These are phyloP conservation scores for Exserohilum turcica DNA, from an alignment of 2,329 filamentous ascomycete genomes.

Conservation along the genomic window DNA sequence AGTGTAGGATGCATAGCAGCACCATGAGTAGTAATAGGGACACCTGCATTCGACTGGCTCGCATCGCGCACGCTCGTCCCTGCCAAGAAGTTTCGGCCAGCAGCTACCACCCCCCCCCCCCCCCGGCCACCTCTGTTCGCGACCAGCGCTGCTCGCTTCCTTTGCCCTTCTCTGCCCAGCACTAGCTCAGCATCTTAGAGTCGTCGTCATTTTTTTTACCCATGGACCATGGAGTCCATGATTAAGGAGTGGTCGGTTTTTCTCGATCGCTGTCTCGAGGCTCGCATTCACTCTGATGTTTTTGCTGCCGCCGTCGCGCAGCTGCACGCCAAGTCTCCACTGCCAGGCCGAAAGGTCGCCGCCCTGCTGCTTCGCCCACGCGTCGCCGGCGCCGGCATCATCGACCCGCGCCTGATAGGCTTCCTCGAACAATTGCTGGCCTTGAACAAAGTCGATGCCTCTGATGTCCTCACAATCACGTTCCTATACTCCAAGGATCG, in stretches of 20 bases:
- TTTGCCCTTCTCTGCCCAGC: slow-evolving; percentile 2
- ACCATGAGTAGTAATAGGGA: too few species aligned
- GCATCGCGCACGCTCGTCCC: not conserved
- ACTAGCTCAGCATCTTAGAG: not conserved
- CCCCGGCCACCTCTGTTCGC: slow-evolving; percentile 17
- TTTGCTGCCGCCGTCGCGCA: slow-evolving; percentile 42
- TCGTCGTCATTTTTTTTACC: slow-evolving; percentile 7
- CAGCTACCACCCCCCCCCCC: slow-evolving; percentile 8
- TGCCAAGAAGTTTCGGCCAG: slow-evolving; percentile 14
- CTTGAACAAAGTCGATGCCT: slow-evolving; percentile 40
- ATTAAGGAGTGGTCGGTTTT: slow-evolving; percentile 43
- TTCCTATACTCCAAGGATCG: slow-evolving; percentile 46
- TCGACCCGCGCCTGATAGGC: slow-evolving; percentile 44
- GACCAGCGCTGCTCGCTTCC: slow-evolving; percentile 3
- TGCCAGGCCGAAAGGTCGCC: slow-evolving; percentile 45
- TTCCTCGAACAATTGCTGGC: slow-evolving; percentile 45
- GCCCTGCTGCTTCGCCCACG: slow-evolving; percentile 43
- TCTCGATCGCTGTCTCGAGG: slow-evolving; percentile 43
- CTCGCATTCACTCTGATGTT: slow-evolving; percentile 37
- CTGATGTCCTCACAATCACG: slow-evolving; percentile 40
- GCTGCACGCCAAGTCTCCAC: slow-evolving; percentile 41
- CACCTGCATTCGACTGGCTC: too few species aligned
- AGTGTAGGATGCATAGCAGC: too few species aligned
- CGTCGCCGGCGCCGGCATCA: slow-evolving; percentile 26
- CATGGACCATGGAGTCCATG: slow-evolving; percentile 42